Evolutionary conservation across 106 monocot species (phyloP).

Genomic region (Posidonia australis): DNA sequence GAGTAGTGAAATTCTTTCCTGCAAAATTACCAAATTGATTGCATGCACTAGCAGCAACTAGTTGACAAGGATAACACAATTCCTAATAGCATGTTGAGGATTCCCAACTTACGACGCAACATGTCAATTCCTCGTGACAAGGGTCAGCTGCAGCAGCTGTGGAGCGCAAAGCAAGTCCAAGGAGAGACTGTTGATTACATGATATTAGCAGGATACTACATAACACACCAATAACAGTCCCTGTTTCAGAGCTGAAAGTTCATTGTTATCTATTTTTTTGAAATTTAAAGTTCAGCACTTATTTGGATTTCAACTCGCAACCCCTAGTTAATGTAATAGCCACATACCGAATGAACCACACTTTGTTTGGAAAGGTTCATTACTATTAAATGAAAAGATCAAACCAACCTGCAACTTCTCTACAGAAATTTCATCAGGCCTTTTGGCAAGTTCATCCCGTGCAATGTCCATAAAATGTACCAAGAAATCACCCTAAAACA

Average conservation of each 20-base stretch:
- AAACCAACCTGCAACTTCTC: conserved; percentile 80
- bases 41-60: background rate
- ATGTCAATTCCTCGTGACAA: conserved; percentile 87
- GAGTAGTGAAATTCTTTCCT: conserved; percentile 81
- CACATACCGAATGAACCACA: no score
- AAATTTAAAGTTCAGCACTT: no score
- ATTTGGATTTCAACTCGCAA: no score
- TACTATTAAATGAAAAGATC: background rate
- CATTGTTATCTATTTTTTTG: background rate
- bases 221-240: background rate
- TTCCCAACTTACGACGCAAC: conserved; percentile 64
- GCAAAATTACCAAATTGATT: conserved; percentile 8
- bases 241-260: background rate
- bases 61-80: background rate
- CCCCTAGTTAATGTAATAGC: no score
- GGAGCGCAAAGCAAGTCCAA: conserved; percentile 89
- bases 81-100: background rate
- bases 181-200: conserved; percentile 63
- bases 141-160: conserved; percentile 91
- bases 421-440: conserved; percentile 75
- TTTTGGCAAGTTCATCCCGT: conserved; percentile 86
- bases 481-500: conserved; percentile 89
- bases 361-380: background rate
- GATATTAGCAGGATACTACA: background rate
- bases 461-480: conserved; percentile 99